phyloP scores from a whole-genome alignment of 2,329 filamentous ascomycete species.

The Zymoseptoria ardabiliae region DNA sequence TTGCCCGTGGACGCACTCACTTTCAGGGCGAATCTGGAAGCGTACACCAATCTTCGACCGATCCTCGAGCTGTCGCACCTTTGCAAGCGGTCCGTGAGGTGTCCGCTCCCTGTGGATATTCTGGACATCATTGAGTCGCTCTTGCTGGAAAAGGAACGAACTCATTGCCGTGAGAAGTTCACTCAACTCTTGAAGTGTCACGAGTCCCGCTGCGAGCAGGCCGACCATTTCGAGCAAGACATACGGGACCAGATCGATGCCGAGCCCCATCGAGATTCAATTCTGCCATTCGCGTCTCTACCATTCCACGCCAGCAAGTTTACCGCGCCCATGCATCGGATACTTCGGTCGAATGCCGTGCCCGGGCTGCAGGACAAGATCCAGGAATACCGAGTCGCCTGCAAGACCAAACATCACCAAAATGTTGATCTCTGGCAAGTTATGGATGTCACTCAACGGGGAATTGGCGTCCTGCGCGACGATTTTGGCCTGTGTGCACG shows the following conservation, averaged over 20 bases:
- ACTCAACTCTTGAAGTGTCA: background rate
- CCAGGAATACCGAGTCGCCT: too few species aligned
- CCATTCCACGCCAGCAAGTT: too few species aligned
- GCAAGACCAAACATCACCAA: too few species aligned
- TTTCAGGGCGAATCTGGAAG: constrained; percentile 8
- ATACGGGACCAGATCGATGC: background rate
- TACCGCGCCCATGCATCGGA: too few species aligned
- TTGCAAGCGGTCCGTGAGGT: constrained; percentile 3
- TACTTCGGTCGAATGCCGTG: too few species aligned
- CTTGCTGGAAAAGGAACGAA: background rate
- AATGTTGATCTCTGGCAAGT: too few species aligned
- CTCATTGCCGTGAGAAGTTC: background rate
- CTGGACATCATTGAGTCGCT: background rate
- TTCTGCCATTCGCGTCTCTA: too few species aligned
- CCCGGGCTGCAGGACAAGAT: too few species aligned
- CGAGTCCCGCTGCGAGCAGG: background rate
- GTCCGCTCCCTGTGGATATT: background rate
- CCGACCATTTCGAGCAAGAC: background rate
- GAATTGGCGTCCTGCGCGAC: background rate
- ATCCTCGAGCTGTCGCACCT: constrained; percentile 5
- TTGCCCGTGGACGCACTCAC: constrained; percentile 1
- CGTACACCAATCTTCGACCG: constrained; percentile 7
- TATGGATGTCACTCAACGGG: too few species aligned
- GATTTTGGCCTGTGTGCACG: background rate
- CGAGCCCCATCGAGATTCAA: background rate